Base-by-base conservation (phyloP, 2,329 filamentous ascomycete species). In the Pyrenochaeta sp. region DNA sequence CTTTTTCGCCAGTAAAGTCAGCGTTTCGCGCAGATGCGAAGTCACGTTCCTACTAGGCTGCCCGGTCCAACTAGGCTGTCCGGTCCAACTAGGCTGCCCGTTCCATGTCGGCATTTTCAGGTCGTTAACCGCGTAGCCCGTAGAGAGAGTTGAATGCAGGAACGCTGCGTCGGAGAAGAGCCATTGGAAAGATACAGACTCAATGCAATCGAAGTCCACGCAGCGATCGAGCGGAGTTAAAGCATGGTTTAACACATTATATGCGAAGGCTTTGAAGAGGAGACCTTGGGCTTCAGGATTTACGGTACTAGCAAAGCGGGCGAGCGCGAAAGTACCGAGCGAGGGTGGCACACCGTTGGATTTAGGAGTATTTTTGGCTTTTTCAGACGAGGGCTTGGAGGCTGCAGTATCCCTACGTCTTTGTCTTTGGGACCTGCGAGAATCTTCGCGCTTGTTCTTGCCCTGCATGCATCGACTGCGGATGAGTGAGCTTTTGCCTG, bases 381-480 rank as follows among this genome's bases (percentile, higher is more conserved):
- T 5, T 9, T 30, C 28, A 30, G 28, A 30, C 9, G 28, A 30
- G 28, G 9, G 28, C 15, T 19, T 39, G 36, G 4, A 19, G 5
- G 36, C 13, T 19, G 15, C 13, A 13, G 36, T 13, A 3, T 10
- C 49, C 52, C 48, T 54, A 30, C 47, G 61, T n/a, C 48, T 54
- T 28, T 61, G 52, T 24, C 46, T 45, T 27, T 54, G 25, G 2
- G 58, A 58, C 15, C 62, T 50, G 19, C 64, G 57, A 7, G 64
- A 67, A 7, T 42, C 54, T 34, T 54, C 61, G 8, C 62, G 65
- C 45, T 65, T 65, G 57, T 65, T 67, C 34, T 52, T 62, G 25
- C 65, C 65, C 36, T 61, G 60, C 65, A 67, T 64, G 40, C 65
- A 65, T 22, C 51, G 58, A 43, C 62, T 64, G 19, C 65, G 65